phyloP scores from a whole-genome alignment of 2,329 filamentous ascomycete genomes.

The Cercospora brassicicola region DNA sequence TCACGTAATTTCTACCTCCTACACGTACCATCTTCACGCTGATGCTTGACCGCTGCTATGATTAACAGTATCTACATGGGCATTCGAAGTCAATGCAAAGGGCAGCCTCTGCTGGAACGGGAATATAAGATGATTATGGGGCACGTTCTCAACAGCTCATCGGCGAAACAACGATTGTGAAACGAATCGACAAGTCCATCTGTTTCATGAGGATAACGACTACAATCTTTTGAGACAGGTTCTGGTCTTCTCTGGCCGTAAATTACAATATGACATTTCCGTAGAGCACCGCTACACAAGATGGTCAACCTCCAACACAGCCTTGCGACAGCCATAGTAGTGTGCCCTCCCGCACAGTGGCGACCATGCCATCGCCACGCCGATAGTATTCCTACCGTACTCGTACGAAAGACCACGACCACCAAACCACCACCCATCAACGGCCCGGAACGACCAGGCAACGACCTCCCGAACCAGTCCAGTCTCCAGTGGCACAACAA shows the following conservation, averaged over 20 bases:
- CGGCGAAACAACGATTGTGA: background rate
- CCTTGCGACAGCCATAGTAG: background rate
- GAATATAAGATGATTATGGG: background rate
- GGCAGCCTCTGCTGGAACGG: too few relatives aligned
- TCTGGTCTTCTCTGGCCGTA: background rate
- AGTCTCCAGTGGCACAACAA: background rate
- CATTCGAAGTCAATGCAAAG: background rate
- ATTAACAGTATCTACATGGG: background rate
- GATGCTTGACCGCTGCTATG: too few relatives aligned
- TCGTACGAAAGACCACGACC: background rate
- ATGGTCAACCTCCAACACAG: background rate
- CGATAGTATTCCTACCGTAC: background rate
- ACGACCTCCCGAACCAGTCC: background rate
- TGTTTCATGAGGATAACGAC: background rate
- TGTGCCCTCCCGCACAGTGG: background rate
- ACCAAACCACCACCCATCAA: background rate
- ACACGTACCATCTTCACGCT: too few relatives aligned
- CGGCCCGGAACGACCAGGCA: background rate
- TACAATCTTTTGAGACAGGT: background rate
- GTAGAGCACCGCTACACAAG: background rate
- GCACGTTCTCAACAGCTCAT: background rate
- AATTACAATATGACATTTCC: too few relatives aligned
- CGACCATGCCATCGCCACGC: slow-evolving; percentile 5
- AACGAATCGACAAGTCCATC: background rate
- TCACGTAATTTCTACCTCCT: too few relatives aligned